Base-by-base conservation (phyloP, 495 filamentous ascomycete genomes). In the Penicillium macrosclerotiorum region DNA sequence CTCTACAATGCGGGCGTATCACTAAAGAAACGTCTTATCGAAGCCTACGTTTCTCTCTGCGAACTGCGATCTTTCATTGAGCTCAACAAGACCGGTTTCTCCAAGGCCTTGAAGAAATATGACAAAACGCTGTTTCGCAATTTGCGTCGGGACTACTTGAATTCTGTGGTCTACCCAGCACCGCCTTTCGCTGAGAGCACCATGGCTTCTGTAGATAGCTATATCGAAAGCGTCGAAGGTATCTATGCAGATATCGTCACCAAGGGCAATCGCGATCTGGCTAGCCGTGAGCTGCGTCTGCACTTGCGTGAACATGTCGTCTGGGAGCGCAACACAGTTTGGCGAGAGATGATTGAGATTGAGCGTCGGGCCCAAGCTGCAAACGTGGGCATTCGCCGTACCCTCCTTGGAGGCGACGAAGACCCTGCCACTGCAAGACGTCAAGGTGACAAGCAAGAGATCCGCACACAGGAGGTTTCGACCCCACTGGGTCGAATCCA, bases 271-370 rank as follows among this genome's bases (percentile, higher is more conserved):
- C 62, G 85, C 4, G 68, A 75, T 14, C 64, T 81, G 9, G 93
- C 93, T 2, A 85, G 77, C 39, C 84, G 86, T 40, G 93, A 97
- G 56, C 76, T 99, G 31, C 79, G 93, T 33, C 82, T 96, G 16
- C 90, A 99, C 63, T 75, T 99, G 22, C 75, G 93, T 54, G 93
- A 99, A 65, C 93, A 99, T 70, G 92, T 99, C 13, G 90, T 97
- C 24, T 99, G 94, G 94, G 93, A 99, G 59, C 79, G 93, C 35
- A 99, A 99, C 55, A 99, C 93, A 0, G 93, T 99, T 4, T 99
- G 93, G 93, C 75, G 94, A 64, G 93, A 99, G 52, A 92, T 99
- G 81, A 99, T 99, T 59, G 93, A 92, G 42, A 89, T 99, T 49
- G 93, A 99, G 71, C 77, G 93, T 17, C 93, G 95, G 71, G 89